Percentiles rank a stretch among this genome's conserved stretches.
Conservation (phyloP, 495 filamentous ascomycete species). For the Hypoxylon fuscum region DNA sequence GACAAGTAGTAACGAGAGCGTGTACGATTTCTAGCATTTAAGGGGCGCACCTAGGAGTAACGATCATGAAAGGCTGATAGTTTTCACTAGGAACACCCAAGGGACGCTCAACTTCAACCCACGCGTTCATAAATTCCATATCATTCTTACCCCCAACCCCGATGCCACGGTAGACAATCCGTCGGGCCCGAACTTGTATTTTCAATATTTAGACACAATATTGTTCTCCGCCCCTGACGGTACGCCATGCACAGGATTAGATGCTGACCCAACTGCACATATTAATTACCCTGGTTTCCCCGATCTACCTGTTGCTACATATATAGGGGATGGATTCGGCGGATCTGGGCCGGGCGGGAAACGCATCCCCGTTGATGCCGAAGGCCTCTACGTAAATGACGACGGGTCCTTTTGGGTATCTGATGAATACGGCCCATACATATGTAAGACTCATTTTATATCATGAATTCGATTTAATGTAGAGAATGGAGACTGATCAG, state of each 20-base stretch:
- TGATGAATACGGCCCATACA: conserved; percentile 83
- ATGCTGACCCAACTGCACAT: conserved; percentile 65
- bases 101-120: conserved; percentile 79
- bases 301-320: conserved; percentile 71
- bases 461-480: background rate
- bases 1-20: too few species aligned
- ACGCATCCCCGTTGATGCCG: conserved; percentile 71
- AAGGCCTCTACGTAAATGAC: conserved; percentile 71
- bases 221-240: conserved; percentile 73
- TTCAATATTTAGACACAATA: conserved; percentile 74
- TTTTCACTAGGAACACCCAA: conserved; percentile 61
- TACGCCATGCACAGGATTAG: conserved; percentile 74
- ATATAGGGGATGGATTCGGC: conserved; percentile 79
- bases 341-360: conserved; percentile 63
- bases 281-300: conserved; percentile 69
- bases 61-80: background rate
- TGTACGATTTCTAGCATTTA: too few species aligned
- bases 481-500: background rate
- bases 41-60: background rate
- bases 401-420: conserved; percentile 78
- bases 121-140: conserved; percentile 75
- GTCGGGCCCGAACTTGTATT: conserved; percentile 68
- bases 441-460: conserved; percentile 50
- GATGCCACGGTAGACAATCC: conserved; percentile 65
- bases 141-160: conserved; percentile 63